Evolutionary conservation across 176 grass and related monocot genomes (phyloP), one percentile per base, ranked within the genome.

Genomic region (Carex kokanica): DNA sequence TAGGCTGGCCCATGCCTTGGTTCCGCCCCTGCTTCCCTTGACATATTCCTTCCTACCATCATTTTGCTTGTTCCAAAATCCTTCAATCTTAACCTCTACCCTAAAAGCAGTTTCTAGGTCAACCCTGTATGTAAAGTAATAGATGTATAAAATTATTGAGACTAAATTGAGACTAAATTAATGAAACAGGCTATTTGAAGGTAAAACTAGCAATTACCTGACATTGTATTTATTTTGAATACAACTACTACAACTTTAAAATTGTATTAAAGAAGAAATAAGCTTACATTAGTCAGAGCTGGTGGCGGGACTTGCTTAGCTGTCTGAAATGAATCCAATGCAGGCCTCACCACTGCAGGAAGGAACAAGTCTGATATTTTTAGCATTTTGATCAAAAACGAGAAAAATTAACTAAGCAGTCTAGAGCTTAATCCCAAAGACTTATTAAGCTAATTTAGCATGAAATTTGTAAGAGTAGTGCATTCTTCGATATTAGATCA

Each of bases 301-400:
- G 91, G 91, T 21, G 86, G 95, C 45, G 86, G 85, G 45, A 90
- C 91, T 89, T 91, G 78, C 79, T 99, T 84, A 2, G 91, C 91
- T 5, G 80, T 89, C 41, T 93, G 87, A 81, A 91, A 93, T 55
- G 96, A 99, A 86, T 99, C 96, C 85, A 99, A 85, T 1, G 91
- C 91, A 64, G 96, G 96, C 55, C 96, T 91, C 60, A 99, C 93
- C 67, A 99, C 88, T 78, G 93, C 93, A 5, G 96, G 96, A 86
- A 99, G 93, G 80, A 99, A 93, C 17, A 99, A 75, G 86, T 93
- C 96, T 99, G 88, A 84, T 75, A 54, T 40, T 16, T 18, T 40
- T n/a, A n/a, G n/a, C n/a, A n/a, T n/a, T 38, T 38, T 41, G 5
- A 69, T 55, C 18, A 29, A 14, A 56, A 69, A 24, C 10, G 16